Evolutionary conservation across 495 filamentous ascomycete species (phyloP).

Genomic region (Penicillium lividum): DNA sequence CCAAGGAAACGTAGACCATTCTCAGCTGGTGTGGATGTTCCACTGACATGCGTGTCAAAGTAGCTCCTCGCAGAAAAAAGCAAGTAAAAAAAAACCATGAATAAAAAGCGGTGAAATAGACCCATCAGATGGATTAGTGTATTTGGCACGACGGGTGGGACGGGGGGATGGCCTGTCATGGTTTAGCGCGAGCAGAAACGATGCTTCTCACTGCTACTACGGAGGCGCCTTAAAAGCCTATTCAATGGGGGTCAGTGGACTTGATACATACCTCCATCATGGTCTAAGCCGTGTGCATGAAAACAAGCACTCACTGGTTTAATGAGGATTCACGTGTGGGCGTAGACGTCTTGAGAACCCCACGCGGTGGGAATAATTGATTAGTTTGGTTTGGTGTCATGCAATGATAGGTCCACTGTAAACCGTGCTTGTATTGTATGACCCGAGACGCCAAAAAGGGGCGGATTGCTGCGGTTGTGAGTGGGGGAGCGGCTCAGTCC

Average conservation of each 20-base stretch:
- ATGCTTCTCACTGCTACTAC: background rate
- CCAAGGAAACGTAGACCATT: background rate
- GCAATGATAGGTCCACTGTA: background rate
- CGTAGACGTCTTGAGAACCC: background rate
- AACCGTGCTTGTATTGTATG: background rate
- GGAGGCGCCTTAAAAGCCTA: constrained; percentile 12
- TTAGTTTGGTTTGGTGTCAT: background rate
- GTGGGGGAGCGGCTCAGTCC: background rate
- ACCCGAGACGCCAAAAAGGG: background rate
- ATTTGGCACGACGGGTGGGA: background rate
- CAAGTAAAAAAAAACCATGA: background rate
- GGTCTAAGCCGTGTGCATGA: background rate
- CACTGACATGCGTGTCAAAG: constrained; percentile 7
- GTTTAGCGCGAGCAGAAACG: constrained; percentile 13
- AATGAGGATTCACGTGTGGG: background rate
- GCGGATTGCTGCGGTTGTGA: background rate
- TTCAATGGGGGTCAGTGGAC: background rate
- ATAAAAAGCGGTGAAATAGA: background rate
- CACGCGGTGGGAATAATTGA: background rate
- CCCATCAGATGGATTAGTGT: background rate
- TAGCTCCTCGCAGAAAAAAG: background rate
- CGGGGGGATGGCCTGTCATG: constrained; percentile 19
- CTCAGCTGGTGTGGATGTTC: constrained; percentile 4
- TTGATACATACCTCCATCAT: background rate
- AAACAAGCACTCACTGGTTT: background rate